A percentile compares a stretch with the other conserved stretches of the same genome.
Conservation (phyloP, 495 filamentous ascomycete genomes). For the Tetracladium marchalianum region DNA sequence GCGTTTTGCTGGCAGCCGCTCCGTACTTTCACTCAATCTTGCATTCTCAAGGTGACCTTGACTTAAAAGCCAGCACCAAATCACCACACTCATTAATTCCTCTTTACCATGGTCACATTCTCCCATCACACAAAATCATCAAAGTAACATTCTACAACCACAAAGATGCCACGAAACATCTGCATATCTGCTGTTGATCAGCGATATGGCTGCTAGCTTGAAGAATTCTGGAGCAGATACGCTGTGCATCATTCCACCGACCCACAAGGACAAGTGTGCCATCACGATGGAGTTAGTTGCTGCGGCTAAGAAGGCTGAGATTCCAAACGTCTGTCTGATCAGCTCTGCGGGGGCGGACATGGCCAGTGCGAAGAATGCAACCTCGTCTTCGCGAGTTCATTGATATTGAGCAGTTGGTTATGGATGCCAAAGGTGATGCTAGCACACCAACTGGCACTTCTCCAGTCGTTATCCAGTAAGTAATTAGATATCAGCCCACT, state of each 20-base stretch:
- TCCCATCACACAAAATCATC: neutral
- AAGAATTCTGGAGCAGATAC: slow-evolving; percentile 37
- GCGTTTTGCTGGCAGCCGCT: too few species aligned
- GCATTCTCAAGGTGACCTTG: too few species aligned
- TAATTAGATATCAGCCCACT: neutral
- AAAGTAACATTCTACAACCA: too few species aligned
- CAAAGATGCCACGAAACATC: slow-evolving; percentile 38
- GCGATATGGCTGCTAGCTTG: slow-evolving; percentile 27
- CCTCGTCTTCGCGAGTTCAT: slow-evolving; percentile 50
- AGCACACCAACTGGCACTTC: slow-evolving; percentile 30
- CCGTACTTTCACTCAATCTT: too few species aligned
- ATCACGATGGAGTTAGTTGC: slow-evolving; percentile 37
- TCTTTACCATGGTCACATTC: too few species aligned
- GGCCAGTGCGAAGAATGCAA: too few species aligned
- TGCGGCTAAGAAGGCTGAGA: slow-evolving; percentile 38
- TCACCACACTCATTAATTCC: too few species aligned
- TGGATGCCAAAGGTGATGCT: slow-evolving; percentile 37
- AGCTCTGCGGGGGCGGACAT: too few species aligned
- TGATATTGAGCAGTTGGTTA: slow-evolving; percentile 36
- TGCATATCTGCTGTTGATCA: slow-evolving; percentile 42
- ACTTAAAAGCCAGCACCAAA: too few species aligned
- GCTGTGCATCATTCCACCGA: slow-evolving; percentile 43
- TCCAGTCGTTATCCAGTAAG: slow-evolving; percentile 41
- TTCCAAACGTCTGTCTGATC: slow-evolving; percentile 42
- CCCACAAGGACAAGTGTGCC: slow-evolving; percentile 36